These are phyloP conservation scores for Phytophthora megakarya DNA, from an alignment of 352 stramenopile species.

Conservation along the genomic window DNA sequence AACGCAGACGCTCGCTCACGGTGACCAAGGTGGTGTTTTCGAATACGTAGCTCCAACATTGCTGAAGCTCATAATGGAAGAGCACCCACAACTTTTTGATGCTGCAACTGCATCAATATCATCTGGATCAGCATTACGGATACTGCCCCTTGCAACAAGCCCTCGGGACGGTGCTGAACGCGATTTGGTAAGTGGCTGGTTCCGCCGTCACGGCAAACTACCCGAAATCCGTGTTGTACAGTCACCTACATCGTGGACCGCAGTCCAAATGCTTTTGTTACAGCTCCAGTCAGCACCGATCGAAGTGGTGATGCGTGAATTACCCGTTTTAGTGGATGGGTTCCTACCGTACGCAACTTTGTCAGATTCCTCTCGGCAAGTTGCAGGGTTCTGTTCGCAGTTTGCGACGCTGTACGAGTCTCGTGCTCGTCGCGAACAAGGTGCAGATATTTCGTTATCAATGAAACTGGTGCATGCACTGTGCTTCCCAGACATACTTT, in stretches of 20 bases:
- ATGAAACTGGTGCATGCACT: constrained; percentile 53
- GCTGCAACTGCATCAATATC: constrained; percentile 20
- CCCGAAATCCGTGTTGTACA: constrained; percentile 15
- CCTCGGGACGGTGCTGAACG: constrained; percentile 22
- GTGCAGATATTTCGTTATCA: constrained; percentile 29
- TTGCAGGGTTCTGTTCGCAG: constrained; percentile 42
- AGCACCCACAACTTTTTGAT: constrained; percentile 53
- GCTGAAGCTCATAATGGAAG: constrained; percentile 56
- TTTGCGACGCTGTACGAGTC: constrained; percentile 44
- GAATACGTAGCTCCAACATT: constrained; percentile 62
- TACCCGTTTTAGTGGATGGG: constrained; percentile 36
- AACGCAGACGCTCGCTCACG: constrained; percentile 32
- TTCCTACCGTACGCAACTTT: constrained; percentile 41
- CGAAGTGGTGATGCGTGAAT: constrained; percentile 35
- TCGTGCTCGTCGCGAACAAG: constrained; percentile 35
- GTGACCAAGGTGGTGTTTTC: constrained; percentile 46
- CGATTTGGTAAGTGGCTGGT: constrained; percentile 39
- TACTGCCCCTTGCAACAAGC: constrained; percentile 34
- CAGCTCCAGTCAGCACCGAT: constrained; percentile 44
- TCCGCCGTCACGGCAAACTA: constrained; percentile 30
- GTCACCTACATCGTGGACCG: constrained; percentile 35
- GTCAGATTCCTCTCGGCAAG: constrained; percentile 13
- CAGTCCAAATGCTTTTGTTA: constrained; percentile 26
- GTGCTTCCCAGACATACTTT: constrained; percentile 50
- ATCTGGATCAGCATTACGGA: constrained; percentile 26